Evolutionary conservation across 495 filamentous ascomycete genomes (phyloP), one percentile per base, ranked within the genome.

Genomic region (Aspergillus indologenus): DNA sequence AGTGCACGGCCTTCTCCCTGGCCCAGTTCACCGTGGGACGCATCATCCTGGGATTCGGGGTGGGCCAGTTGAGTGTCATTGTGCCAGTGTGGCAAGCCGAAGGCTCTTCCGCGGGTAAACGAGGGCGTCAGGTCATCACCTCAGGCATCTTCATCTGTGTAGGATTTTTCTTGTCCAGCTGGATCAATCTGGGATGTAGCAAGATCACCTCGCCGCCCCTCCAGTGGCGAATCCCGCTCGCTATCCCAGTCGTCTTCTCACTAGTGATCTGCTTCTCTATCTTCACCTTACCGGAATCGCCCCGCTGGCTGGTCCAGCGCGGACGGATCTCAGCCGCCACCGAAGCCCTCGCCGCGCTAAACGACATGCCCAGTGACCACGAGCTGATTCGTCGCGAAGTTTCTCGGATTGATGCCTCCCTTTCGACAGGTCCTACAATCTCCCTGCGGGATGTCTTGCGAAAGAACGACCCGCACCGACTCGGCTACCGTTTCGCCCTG

Each of bases 81-180:
- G 75, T 79, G 1, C 79, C 79, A 1, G 74, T 79, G 5, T 82
- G 79, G 79, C 79, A 78, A 55, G 72, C 75, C 9, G 80, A 83
- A 54, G 77, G 71, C 45, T 59, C 72, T 20, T 62, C 75, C 56
- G 57, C 78, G 62, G 61, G 66, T 60, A 59, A 64, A 59, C 61
- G 78, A 66, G 63, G 71, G 61, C 56, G 64, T 65, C 26, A 75
- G 71, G 58, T 76, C 61, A 51, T 70, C 63, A 22, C 74, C 62
- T 67, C 76, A 63, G 61, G 76, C 63, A 62, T 66, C 62, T 60
- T 78, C 65, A 85, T 85, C 59, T 83, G 85, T 56, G 73, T 80
- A 40, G 82, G 78, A 11, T 74, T 72, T 54, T 65, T 68, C 19
- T 58, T 76, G 29, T 63, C 68, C 22, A 63, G 69, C 22, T 80